Percentiles rank a stretch among this genome's conserved stretches.
phyloP scores from a whole-genome alignment of 192 early-diverging fungal genomes.

The Coemansia biformis region DNA sequence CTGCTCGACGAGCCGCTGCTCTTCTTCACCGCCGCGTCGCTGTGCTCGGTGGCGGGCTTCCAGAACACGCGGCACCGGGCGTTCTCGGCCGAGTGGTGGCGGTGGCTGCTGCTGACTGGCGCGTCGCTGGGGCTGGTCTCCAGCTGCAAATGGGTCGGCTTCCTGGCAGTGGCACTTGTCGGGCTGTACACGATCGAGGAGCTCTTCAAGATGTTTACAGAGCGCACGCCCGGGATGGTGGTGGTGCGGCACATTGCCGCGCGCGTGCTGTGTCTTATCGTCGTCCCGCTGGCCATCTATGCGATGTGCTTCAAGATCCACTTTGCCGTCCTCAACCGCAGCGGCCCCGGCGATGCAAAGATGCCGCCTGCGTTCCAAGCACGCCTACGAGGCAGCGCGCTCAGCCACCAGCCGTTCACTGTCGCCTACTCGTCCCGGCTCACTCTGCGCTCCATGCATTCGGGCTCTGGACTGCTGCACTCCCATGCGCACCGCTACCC shows the following conservation, averaged over 20 bases:
- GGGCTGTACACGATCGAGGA: slow-evolving; percentile 88
- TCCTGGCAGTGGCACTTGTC: slow-evolving; percentile 84
- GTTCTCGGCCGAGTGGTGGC: slow-evolving; percentile 62
- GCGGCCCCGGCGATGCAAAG: slow-evolving; percentile 86
- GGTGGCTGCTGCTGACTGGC: slow-evolving; percentile 59
- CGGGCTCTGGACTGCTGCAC: slow-evolving; percentile 44
- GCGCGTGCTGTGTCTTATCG: slow-evolving; percentile 74
- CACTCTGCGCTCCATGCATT: slow-evolving; percentile 13
- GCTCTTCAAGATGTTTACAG: slow-evolving; percentile 71
- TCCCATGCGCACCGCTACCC: slow-evolving; percentile 58
- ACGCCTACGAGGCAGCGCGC: slow-evolving; percentile 67
- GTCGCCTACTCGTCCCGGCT: slow-evolving; percentile 21
- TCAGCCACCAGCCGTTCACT: slow-evolving; percentile 37
- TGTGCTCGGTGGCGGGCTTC: slow-evolving; percentile 55
- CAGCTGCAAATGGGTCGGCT: slow-evolving; percentile 90
- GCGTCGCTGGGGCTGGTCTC: slow-evolving; percentile 57
- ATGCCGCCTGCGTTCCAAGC: slow-evolving; percentile 87
- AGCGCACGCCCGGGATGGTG: slow-evolving; percentile 53
- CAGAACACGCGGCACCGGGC: slow-evolving; percentile 49
- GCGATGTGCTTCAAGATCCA: slow-evolving; percentile 86
- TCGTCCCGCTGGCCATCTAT: slow-evolving; percentile 74
- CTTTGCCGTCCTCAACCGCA: slow-evolving; percentile 71
- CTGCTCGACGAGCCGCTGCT: slow-evolving; percentile 66
- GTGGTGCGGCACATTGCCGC: slow-evolving; percentile 69
- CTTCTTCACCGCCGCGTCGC: slow-evolving; percentile 57